Percentiles rank a stretch among this genome's conserved stretches.
Conservation (phyloP, 1,284 basidiomycete genomes). For the Ustilago shanxiensis region DNA sequence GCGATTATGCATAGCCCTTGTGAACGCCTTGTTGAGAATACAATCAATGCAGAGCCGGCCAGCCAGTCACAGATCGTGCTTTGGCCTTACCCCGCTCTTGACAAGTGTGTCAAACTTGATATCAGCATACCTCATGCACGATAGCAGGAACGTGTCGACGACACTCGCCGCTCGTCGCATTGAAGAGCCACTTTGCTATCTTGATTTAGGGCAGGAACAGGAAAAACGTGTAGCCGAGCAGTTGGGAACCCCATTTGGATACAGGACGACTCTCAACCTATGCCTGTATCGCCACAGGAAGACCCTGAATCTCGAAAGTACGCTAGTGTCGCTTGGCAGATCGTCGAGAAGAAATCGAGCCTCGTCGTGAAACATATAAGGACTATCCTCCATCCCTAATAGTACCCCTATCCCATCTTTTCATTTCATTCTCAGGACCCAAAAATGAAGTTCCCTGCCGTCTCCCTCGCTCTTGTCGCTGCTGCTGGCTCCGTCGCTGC, state of each 20-base stretch:
- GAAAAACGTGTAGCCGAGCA: slow-evolving; percentile 19
- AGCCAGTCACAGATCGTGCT: not conserved
- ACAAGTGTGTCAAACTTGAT: not conserved
- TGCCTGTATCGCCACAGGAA: not conserved
- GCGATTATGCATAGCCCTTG: slow-evolving; percentile 16
- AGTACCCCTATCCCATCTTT: slow-evolving; percentile 3
- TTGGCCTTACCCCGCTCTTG: not conserved
- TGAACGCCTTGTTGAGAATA: not conserved
- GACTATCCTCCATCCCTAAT: slow-evolving; percentile 1
- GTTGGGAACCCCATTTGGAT: too few species aligned
- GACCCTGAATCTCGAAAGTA: not conserved
- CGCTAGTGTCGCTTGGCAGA: not conserved
- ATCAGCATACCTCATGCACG: slow-evolving; percentile 18
- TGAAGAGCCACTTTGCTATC: not conserved
- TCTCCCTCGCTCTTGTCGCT: slow-evolving; percentile 38
- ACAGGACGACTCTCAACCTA: too few species aligned
- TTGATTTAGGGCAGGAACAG: slow-evolving; percentile 8
- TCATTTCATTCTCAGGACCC: not conserved
- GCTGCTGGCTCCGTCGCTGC: slow-evolving; percentile 49
- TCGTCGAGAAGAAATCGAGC: not conserved
- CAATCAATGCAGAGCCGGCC: not conserved
- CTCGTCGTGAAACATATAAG: slow-evolving; percentile 7
- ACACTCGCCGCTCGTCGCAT: not conserved
- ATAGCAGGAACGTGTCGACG: slow-evolving; percentile 32
- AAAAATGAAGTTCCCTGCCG: slow-evolving; percentile 36